phyloP scores from a whole-genome alignment of 768 basidiomycete species.

The Suillus tomentosus region DNA sequence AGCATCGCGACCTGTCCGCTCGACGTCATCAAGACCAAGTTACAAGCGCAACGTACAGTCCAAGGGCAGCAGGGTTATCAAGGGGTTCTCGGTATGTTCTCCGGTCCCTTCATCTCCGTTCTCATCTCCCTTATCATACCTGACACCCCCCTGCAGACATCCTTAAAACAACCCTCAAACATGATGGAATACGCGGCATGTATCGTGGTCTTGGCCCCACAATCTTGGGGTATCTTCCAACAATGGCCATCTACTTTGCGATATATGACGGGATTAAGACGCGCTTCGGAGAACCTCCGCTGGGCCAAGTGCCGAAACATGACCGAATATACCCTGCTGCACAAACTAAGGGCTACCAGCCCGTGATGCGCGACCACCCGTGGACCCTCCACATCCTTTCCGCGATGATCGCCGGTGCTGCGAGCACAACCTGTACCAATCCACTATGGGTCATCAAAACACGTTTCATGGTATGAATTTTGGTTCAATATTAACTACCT shows the following conservation, averaged over 20 bases:
- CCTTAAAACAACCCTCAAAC: conserved; percentile 53
- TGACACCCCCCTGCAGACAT: conserved; percentile 43
- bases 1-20: conserved; percentile 95
- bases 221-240: conserved; percentile 93
- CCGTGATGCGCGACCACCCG: conserved; percentile 75
- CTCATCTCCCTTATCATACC: conserved; percentile 24
- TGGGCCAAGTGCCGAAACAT: conserved; percentile 36
- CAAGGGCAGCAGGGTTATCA: conserved; percentile 73
- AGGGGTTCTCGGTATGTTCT: conserved; percentile 67
- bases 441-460: conserved; percentile 99
- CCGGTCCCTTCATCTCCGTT: conserved; percentile 11
- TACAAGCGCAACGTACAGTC: conserved; percentile 88
- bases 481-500: conserved; percentile 4
- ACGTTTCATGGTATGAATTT: conserved; percentile 84
- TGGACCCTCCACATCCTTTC: conserved; percentile 91
- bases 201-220: conserved; percentile 99
- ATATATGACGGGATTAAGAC: conserved; percentile 97
- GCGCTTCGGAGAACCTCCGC: conserved; percentile 68
- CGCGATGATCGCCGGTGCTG: conserved; percentile 93
- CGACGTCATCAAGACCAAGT: conserved; percentile 95
- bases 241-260: conserved; percentile 98
- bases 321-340: conserved; percentile 77
- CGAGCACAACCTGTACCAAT: conserved; percentile 92
- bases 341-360: conserved; percentile 85
- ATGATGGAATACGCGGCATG: conserved; percentile 82